phyloP scores from a whole-genome alignment of 75 land plant species.

The Picea glauca region DNA sequence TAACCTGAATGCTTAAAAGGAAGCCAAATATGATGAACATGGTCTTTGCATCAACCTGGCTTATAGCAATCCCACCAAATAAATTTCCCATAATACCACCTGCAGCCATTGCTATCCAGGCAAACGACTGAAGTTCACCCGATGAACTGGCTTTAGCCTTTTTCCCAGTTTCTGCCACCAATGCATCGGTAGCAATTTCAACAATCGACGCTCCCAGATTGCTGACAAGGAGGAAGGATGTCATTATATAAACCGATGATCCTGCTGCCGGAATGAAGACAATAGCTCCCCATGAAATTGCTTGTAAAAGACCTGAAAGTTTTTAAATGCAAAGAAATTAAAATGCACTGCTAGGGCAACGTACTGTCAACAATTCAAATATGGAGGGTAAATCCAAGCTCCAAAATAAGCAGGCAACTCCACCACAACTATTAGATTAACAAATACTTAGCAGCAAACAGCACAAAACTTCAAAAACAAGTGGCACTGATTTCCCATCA shows the following conservation, averaged over 20 bases:
- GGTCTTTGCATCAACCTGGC: constrained; percentile 25
- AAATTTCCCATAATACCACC: constrained; percentile 84
- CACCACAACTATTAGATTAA: neutral
- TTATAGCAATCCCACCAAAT: constrained; percentile 58
- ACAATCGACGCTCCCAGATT: constrained; percentile 91
- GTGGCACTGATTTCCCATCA: neutral
- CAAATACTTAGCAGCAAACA: neutral
- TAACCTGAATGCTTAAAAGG: constrained; percentile 49
- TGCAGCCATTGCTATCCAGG: constrained; percentile 62
- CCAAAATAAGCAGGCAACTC: neutral
- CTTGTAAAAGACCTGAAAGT: constrained; percentile 70
- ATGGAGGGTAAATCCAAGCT: neutral
- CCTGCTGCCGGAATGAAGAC: constrained; percentile 36
- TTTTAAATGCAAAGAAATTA: constrained; percentile 1
- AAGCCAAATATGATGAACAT: constrained; percentile 62
- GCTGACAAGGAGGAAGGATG: constrained; percentile 67
- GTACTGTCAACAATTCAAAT: neutral
- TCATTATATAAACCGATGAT: constrained; percentile 40
- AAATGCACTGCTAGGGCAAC: neutral
- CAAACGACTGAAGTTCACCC: constrained; percentile 92
- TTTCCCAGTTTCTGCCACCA: constrained; percentile 78
- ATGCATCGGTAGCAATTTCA: constrained; percentile 91
- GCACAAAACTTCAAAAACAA: neutral
- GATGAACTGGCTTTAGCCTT: constrained; percentile 27
- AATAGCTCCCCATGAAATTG: constrained; percentile 75